These are phyloP conservation scores for Ettlia oleoabundans DNA, from an alignment of 139 green algal genomes.

Conservation along the genomic window DNA sequence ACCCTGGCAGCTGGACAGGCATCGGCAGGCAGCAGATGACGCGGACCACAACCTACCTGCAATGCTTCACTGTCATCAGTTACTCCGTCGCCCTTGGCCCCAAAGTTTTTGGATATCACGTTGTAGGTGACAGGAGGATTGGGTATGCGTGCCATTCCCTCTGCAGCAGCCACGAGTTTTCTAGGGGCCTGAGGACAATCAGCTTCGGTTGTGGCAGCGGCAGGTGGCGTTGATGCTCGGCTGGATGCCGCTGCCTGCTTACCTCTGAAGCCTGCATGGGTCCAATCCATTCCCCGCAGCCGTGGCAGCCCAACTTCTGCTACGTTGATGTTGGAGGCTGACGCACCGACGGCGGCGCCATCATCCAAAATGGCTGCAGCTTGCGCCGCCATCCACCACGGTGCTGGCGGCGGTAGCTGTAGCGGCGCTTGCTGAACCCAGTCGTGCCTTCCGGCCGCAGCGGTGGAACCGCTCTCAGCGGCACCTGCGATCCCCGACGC, in stretches of 20 bases:
- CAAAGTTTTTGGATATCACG: background rate
- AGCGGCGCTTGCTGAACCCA: no score
- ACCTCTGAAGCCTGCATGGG: background rate
- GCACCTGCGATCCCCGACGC: no score
- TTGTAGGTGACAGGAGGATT: background rate
- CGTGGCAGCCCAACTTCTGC: background rate
- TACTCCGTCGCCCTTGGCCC: conserved; percentile 3
- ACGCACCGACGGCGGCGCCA: no score
- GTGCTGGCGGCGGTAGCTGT: no score
- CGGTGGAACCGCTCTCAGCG: no score
- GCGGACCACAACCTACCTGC: background rate
- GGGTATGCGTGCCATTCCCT: background rate
- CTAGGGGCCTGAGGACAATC: no score
- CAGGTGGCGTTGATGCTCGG: no score
- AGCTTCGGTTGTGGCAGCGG: no score
- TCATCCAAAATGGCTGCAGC: background rate
- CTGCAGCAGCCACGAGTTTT: background rate
- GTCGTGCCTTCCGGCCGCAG: no score
- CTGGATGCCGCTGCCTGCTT: no score
- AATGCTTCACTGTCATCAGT: conserved; percentile 3
- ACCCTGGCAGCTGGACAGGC: background rate
- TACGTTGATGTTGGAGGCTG: background rate
- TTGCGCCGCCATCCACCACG: no score
- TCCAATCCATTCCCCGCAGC: background rate
- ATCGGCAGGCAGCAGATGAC: background rate